phyloP scores from a whole-genome alignment of 768 basidiomycete genomes.

The Russula sp. region DNA sequence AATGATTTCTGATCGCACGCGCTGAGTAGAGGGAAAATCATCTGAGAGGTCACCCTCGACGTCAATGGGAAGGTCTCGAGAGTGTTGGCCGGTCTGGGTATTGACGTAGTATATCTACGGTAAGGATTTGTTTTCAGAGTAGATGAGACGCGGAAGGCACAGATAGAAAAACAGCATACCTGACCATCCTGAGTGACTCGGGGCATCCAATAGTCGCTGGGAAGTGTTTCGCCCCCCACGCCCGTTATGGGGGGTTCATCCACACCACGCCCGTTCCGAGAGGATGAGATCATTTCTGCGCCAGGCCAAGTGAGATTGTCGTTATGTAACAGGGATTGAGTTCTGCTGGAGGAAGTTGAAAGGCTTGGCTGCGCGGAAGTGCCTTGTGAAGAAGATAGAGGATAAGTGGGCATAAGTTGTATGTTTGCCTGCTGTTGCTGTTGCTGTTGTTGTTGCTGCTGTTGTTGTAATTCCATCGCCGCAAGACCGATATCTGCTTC shows the following conservation, averaged over 20 bases:
- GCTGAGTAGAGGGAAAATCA: slow-evolving; percentile 45
- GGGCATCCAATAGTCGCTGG: slow-evolving; percentile 88
- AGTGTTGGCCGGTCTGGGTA: slow-evolving; percentile 74
- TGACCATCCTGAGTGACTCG: slow-evolving; percentile 75
- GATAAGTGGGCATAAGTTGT: slow-evolving; percentile 5
- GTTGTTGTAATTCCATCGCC: slow-evolving; percentile 34
- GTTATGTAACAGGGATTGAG: slow-evolving; percentile 29
- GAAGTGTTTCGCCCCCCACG: slow-evolving; percentile 29
- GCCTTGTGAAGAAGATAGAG: slow-evolving; percentile 20
- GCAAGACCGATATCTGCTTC: slow-evolving; percentile 66
- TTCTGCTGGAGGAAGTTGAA: slow-evolving; percentile 25
- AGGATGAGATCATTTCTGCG: slow-evolving; percentile 31
- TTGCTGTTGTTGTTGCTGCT: slow-evolving; percentile 17
- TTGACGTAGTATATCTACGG: slow-evolving; percentile 91
- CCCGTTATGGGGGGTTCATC: slow-evolving; percentile 28
- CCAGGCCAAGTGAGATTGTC: slow-evolving; percentile 53
- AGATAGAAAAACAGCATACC: slow-evolving; percentile 39
- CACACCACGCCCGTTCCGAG: slow-evolving; percentile 31
- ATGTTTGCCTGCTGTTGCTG: not conserved
- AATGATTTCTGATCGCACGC: slow-evolving; percentile 48
- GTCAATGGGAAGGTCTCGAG: slow-evolving; percentile 78
- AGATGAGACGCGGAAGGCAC: not conserved
- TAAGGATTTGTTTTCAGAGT: not conserved
- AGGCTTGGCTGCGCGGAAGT: slow-evolving; percentile 34
- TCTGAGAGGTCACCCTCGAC: slow-evolving; percentile 58